A percentile compares a stretch with the other conserved stretches of the same genome.
Conservation (phyloP, 176 grass and related monocot species). For the Coix lacrymajobi region DNA sequence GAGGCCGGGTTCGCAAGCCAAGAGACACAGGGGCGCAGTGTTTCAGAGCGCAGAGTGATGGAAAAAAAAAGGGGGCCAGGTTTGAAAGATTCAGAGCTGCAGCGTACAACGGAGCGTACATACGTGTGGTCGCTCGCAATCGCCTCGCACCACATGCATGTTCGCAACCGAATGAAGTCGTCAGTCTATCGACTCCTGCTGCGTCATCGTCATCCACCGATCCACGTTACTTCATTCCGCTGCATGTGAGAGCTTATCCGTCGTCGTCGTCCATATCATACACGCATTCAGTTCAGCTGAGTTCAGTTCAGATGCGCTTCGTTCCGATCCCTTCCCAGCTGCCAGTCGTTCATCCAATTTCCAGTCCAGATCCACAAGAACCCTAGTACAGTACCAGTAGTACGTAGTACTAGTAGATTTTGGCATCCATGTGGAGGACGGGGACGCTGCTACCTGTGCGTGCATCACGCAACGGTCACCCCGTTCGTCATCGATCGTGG, state of each 20-base stretch:
- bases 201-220: no score
- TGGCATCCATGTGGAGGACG: no score
- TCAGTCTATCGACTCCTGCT: neutral
- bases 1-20: neutral
- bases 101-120: neutral
- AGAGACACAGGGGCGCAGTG: neutral
- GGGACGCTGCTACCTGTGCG: neutral
- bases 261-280: no score
- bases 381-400: no score
- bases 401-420: no score
- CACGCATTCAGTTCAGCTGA: neutral
- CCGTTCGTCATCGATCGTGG: constrained; percentile 13
- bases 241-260: neutral
- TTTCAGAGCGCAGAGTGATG: neutral
- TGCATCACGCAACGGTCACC: constrained; percentile 15
- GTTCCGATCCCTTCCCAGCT: neutral
- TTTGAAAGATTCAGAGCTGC: neutral
- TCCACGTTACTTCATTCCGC: constrained; percentile 19
- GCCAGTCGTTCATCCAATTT: neutral
- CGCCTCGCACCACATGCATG: neutral
- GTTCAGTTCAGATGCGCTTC: neutral
- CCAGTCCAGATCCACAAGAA: neutral
- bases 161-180: neutral
- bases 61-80: neutral
- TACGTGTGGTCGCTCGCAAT: neutral